These are phyloP conservation scores for Hypoxylon trugodes DNA, from an alignment of 495 filamentous ascomycete genomes.

Conservation along the genomic window DNA sequence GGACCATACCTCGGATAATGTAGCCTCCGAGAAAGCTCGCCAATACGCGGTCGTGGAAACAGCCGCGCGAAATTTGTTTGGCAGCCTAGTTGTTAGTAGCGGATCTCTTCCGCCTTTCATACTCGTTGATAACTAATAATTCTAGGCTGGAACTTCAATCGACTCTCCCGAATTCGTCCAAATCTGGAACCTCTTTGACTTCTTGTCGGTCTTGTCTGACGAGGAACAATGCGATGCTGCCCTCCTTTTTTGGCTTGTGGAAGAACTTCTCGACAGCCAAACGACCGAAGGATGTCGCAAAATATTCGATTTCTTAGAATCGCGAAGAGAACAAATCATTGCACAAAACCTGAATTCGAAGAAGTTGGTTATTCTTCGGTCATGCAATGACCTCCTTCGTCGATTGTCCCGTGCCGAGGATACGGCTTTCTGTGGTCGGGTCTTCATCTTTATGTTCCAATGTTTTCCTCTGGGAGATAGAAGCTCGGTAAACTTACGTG, in stretches of 20 bases:
- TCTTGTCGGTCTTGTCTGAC: slow-evolving; percentile 86
- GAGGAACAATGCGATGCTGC: slow-evolving; percentile 83
- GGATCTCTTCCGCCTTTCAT: slow-evolving; percentile 1
- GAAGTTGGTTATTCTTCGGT: slow-evolving; percentile 83
- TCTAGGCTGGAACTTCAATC: slow-evolving; percentile 73
- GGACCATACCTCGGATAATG: slow-evolving; percentile 14
- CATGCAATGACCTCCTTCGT: slow-evolving; percentile 93
- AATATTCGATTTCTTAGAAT: slow-evolving; percentile 94
- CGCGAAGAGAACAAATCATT: slow-evolving; percentile 84
- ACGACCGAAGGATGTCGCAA: slow-evolving; percentile 89
- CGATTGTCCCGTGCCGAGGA: slow-evolving; percentile 93
- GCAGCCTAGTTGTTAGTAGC: slow-evolving; percentile 71
- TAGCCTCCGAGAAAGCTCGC: slow-evolving; percentile 51
- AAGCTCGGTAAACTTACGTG: slow-evolving; percentile 94
- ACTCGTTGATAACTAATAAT: slow-evolving; percentile 42
- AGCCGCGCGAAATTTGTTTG: slow-evolving; percentile 80
- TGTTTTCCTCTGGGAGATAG: slow-evolving; percentile 95
- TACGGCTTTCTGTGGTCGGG: slow-evolving; percentile 93
- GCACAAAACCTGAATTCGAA: slow-evolving; percentile 87
- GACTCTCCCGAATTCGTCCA: slow-evolving; percentile 76
- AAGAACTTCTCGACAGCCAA: slow-evolving; percentile 95
- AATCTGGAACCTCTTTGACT: slow-evolving; percentile 93
- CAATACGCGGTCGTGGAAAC: slow-evolving; percentile 77
- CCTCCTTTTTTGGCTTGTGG: slow-evolving; percentile 86
- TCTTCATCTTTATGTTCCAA: slow-evolving; percentile 98